These are phyloP conservation scores for Cyclostephanos tholiformis DNA, from an alignment of 108 stramenopile species.

Conservation along the genomic window DNA sequence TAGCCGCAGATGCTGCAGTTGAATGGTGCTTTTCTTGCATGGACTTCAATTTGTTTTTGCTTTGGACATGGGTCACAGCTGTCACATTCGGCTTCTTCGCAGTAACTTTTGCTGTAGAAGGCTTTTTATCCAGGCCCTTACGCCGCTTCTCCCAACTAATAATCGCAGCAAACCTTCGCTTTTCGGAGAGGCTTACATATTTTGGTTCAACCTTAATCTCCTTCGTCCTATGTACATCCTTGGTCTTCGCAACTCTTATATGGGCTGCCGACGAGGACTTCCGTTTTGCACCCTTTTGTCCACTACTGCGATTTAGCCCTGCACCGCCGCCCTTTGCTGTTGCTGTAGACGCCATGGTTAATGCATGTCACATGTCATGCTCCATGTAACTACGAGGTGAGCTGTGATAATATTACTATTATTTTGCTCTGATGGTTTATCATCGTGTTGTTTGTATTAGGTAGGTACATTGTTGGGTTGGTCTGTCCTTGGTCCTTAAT, in stretches of 20 bases:
- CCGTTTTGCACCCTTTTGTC: neutral
- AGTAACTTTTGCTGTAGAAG: neutral
- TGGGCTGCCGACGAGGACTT: slow-evolving; percentile 8
- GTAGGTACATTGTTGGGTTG: too few species aligned
- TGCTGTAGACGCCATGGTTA: slow-evolving; percentile 10
- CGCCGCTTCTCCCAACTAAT: slow-evolving; percentile 33
- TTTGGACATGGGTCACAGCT: slow-evolving; percentile 4
- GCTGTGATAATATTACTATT: too few species aligned
- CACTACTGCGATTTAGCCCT: slow-evolving; percentile 11
- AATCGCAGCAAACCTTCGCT: slow-evolving; percentile 38
- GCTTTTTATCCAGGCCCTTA: neutral
- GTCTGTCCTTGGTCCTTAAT: too few species aligned
- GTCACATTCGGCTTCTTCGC: slow-evolving; percentile 3
- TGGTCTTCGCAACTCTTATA: neutral
- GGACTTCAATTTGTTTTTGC: neutral
- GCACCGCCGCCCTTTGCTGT: slow-evolving; percentile 8
- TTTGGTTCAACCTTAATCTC: slow-evolving; percentile 2
- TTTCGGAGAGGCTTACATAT: slow-evolving; percentile 29
- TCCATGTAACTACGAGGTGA: too few species aligned
- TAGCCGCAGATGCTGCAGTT: neutral
- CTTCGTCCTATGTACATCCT: neutral
- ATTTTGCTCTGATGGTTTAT: too few species aligned
- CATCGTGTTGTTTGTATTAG: too few species aligned
- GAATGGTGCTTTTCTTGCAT: slow-evolving; percentile 9
- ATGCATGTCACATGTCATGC: neutral